Base-by-base conservation (phyloP, 768 basidiomycete species). In the Podaxis rugospora region DNA sequence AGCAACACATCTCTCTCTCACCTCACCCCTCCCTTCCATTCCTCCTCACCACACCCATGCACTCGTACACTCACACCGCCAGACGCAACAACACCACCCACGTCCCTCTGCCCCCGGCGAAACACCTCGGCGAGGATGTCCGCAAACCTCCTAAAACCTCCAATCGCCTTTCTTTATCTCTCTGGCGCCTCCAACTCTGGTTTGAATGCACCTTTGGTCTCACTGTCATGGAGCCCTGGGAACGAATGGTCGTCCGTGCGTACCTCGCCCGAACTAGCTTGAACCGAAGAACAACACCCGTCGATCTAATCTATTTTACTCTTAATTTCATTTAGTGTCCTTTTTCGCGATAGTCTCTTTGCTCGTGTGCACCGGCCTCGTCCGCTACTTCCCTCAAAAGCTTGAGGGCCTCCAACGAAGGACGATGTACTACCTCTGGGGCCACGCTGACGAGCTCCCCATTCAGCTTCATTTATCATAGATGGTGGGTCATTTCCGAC, bases 141-240 rank as follows among this genome's bases (percentile, higher is more conserved):
- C 52, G 59, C 21, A 61, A 49, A 16, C 59, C 59, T 21, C 59
- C 59, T 1, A 47, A 49, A 25, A 7, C n/a, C 10, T 37, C 59
- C 10, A 39, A 35, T 5, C 59, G 44, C 16, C 32, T 61, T 16
- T 23, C 59, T 16, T n/a, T 72, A 9, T 79, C 77, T 59, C 69
- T 79, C 28, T 81, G 81, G 82, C 74, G 77, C 35, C 66, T 71
- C 52, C 71, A 77, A 62, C 78, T 83, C 71, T 82, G 80, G 80
- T 76, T 82, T 53, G 81, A 81, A 70, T 72, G 79, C n/a, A 83
- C 81, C 0, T 82, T 83, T 65, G 81, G 74, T 32, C 70, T 83
- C 35, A 78, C 80, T 4, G 77, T 82, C 72, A 75, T 83, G 54
- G 82, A 83, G 62, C 80, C 81, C 44, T 83, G 81, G 77, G 82